phyloP scores from a whole-genome alignment of 2,329 filamentous ascomycete genomes.

The Capronia epimyces region DNA sequence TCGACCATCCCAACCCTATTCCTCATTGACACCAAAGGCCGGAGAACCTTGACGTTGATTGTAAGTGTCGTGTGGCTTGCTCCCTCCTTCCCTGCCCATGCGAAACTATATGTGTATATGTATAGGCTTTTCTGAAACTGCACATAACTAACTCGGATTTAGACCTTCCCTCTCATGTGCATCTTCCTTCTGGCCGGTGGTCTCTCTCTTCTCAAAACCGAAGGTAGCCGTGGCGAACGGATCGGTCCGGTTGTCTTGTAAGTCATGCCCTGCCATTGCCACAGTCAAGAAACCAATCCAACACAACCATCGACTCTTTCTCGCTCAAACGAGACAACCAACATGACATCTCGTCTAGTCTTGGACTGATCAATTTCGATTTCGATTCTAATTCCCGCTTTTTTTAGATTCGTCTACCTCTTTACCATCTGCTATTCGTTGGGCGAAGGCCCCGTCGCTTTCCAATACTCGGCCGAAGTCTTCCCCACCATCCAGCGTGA shows the following conservation, averaged over 20 bases:
- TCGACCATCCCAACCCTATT: constrained; percentile 60
- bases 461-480: constrained; percentile 61
- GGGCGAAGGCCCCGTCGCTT: constrained; percentile 58
- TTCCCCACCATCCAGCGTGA: constrained; percentile 40
- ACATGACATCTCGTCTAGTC: no score
- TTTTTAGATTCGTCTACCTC: constrained; percentile 15
- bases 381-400: no score
- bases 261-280: no score
- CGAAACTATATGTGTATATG: no score
- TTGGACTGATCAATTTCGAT: no score
- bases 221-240: constrained; percentile 23
- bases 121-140: no score
- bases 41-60: constrained; percentile 52
- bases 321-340: no score
- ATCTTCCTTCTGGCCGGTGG: constrained; percentile 36
- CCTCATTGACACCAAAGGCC: constrained; percentile 62
- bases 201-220: constrained; percentile 33
- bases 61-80: neutral
- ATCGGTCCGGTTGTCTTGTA: constrained; percentile 35
- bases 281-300: no score
- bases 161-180: constrained; percentile 58
- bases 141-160: no score
- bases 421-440: constrained; percentile 48
- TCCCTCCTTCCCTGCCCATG: neutral
- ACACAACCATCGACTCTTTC: no score